Base-by-base conservation (phyloP, 306 rosid genomes). In the Citrullus colocynthis region DNA sequence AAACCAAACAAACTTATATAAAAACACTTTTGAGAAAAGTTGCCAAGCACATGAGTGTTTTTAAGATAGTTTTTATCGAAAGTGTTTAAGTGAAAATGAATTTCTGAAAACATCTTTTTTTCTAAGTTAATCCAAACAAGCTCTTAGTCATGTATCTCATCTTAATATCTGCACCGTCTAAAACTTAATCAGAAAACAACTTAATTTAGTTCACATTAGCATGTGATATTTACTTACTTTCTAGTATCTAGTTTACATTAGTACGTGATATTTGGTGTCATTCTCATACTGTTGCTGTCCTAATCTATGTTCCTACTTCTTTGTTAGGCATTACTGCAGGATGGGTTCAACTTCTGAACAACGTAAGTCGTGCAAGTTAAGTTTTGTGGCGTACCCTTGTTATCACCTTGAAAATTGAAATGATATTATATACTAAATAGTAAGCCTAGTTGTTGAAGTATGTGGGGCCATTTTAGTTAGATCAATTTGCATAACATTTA, bases 261-360 rank as follows among this genome's bases (percentile, higher is more conserved):
- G 45, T 32, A 30, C 5, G 44, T 51, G 61, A 73, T 73, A 48
- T 49, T 51, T 51, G 45, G 17, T 49, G 30, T 32, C 30, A 18
- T 76, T 16, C 58, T 84, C 83, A 69, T 70, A 51, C 56, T 76
- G 60, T 34, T 60, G 67, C 63, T 81, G 79, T 12, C 81, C 85
- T 86, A 37, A 79, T 77, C 80, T 51, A 13, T 77, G 74, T 80
- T 81, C 77, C 79, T 82, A 14, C 48, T 62, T 61, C 52, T 79
- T 77, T 86, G 86, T 83, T 89, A 92, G 97, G 79, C 85, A 81
- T 84, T 92, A 90, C 87, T 92, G 97, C 86, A 84, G 96, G 83
- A 86, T 15, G 96, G 97, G 97, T 77, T 75, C 92, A n/a, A 86
- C 89, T 57, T 74, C 71, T 59, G 82, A 86, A 90, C 73, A 73